Evolutionary conservation across 768 basidiomycete genomes (phyloP).

Genomic region (Austroboletus eburneus): DNA sequence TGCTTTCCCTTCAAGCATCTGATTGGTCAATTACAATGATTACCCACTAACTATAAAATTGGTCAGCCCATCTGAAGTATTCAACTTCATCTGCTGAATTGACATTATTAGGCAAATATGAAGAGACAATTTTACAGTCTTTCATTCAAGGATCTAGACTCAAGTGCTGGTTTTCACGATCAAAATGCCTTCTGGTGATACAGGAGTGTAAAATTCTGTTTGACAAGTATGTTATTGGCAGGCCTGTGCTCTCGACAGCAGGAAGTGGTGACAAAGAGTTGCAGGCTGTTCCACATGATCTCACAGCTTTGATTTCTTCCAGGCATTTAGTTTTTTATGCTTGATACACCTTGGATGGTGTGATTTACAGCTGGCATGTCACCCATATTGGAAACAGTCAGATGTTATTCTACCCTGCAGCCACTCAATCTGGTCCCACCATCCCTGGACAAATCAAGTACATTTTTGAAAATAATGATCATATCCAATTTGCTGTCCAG

Average conservation of each 20-base stretch:
- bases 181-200: conserved; percentile 5
- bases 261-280: no score
- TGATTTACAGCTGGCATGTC: neutral
- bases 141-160: conserved; percentile 16
- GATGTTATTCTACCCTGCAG: neutral
- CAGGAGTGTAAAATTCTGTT: conserved; percentile 4
- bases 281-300: neutral
- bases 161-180: conserved; percentile 1
- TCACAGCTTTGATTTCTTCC: neutral
- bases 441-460: neutral
- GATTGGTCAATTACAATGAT: conserved; percentile 35
- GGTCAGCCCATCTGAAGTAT: conserved; percentile 14
- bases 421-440: neutral
- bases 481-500: conserved; percentile 4
- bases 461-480: neutral
- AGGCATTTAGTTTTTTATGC: neutral
- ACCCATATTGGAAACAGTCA: neutral
- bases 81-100: neutral
- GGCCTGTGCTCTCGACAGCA: neutral
- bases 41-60: conserved; percentile 30
- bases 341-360: no score
- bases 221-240: neutral
- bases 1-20: conserved; percentile 35
- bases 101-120: conserved; percentile 3
- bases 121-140: conserved; percentile 6